phyloP scores from a whole-genome alignment of 2,329 filamentous ascomycete genomes.

The Diplodia sapinea region DNA sequence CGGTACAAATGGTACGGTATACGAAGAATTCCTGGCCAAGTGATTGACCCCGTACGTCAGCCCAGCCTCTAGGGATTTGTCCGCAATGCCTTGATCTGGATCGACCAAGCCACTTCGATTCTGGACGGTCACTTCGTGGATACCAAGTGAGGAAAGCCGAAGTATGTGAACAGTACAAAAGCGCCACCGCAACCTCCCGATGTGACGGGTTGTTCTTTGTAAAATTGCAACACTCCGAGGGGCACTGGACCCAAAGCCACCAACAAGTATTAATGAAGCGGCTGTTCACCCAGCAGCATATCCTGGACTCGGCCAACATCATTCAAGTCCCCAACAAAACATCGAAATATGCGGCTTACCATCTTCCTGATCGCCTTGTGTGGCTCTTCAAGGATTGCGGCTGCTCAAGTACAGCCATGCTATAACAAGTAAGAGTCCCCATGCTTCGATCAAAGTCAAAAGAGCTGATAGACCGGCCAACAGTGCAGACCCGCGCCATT shows the following conservation, averaged over 20 bases:
- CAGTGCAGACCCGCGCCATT: background rate
- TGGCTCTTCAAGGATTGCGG: background rate
- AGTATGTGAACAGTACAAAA: background rate
- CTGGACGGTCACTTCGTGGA: background rate
- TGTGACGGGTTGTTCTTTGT: background rate
- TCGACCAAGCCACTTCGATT: background rate
- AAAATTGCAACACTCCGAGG: background rate
- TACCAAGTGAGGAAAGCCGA: background rate
- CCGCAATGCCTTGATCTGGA: background rate
- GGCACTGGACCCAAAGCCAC: background rate
- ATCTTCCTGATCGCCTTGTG: background rate
- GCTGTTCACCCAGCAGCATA: background rate
- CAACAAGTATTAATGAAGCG: background rate
- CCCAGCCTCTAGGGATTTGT: background rate
- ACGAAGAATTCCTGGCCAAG: background rate
- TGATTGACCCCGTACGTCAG: background rate
- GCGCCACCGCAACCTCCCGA: conserved; percentile 1
- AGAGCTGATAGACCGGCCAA: background rate
- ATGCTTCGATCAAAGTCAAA: background rate
- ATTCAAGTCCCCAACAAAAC: background rate
- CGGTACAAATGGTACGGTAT: background rate
- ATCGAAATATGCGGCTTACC: background rate
- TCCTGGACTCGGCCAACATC: too few species aligned
- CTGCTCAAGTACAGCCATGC: background rate
- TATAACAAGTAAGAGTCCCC: background rate